Conservation (phyloP, 768 basidiomycete genomes). For the Saitozyma podzolica region DNA sequence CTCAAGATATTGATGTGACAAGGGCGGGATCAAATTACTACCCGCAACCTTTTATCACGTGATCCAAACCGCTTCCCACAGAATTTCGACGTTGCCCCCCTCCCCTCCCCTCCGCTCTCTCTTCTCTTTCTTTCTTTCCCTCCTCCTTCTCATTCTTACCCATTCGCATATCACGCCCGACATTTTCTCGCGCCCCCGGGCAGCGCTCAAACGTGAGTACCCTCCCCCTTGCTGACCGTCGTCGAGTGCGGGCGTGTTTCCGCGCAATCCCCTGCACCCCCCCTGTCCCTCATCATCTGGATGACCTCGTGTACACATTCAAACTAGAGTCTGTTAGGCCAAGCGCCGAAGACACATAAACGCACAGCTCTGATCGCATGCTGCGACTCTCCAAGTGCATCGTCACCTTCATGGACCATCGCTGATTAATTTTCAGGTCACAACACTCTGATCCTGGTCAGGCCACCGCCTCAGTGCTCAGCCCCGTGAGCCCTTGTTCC, state of each 20-base stretch:
- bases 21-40: conserved; percentile 2
- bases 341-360: conserved; percentile 49
- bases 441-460: background rate
- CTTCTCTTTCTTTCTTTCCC: conserved; percentile 4
- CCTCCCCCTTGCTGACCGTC: background rate
- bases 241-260: background rate
- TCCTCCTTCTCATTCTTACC: background rate
- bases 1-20: conserved; percentile 12
- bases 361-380: conserved; percentile 43
- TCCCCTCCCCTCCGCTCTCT: conserved; percentile 1
- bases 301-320: conserved; percentile 51
- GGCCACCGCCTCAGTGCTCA: background rate
- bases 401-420: background rate
- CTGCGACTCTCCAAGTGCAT: too few relatives aligned
- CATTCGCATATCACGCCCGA: background rate
- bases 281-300: conserved; percentile 18
- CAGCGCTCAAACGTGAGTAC: conserved; percentile 1
- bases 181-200: too few relatives aligned
- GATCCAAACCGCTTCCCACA: background rate
- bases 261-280: background rate
- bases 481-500: background rate
- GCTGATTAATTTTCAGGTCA: conserved; percentile 2
- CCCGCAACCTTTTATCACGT: background rate
- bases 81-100: background rate
- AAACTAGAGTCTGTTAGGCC: conserved; percentile 53